Evolutionary conservation across 2,329 filamentous ascomycete species (phyloP), one percentile per base, ranked within the genome.

Genomic region (Colletotrichum somersetense): DNA sequence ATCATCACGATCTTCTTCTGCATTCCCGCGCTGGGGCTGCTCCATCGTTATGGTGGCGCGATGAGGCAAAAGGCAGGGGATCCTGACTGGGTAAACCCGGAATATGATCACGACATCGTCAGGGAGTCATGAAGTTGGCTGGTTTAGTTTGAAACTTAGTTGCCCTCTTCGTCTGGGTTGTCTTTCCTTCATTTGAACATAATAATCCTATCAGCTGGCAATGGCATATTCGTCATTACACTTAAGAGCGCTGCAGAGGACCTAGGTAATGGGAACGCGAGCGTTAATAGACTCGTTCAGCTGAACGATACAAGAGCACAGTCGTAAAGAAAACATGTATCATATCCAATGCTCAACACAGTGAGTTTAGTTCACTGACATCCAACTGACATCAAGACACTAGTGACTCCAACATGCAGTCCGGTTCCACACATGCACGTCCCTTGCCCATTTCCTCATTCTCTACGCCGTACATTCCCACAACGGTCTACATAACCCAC

Each of bases 31-130:
- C 80, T 86, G 23, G 80, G 75, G 0, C 56, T 77, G 8, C 61
- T 87, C 62, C 85, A 87, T 42, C 74, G 67, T 62, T 87, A 78
- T 62, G 85, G 85, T 0, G 78, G 75, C 1, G 62, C 63, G 30
- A 76, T 86, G 72, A 78, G 85, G 26, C 73, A 76, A 12, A 82
- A 75, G 63, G 76, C 78, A 3, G 81, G 80, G 1, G 72, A 80
- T 57, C 85, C 84, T 1, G 78, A 75, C 1, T 87, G 84, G 85
- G 83, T 86, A 8, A 86, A 86, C 72, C 81, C 84, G 0, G 84
- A 86, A 73, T 82, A 77, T 62, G 78, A 78, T 44, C 48, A 66
- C 30, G 73, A 67, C 14, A 14, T 68, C 23, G 67, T 71, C 18
- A 20, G 66, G 20, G 69, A 69, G 42, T 35, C 35, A 10, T 72